Evolutionary conservation across 2,329 filamentous ascomycete genomes (phyloP).

Genomic region (Phaeosphaeriaceae sp.): DNA sequence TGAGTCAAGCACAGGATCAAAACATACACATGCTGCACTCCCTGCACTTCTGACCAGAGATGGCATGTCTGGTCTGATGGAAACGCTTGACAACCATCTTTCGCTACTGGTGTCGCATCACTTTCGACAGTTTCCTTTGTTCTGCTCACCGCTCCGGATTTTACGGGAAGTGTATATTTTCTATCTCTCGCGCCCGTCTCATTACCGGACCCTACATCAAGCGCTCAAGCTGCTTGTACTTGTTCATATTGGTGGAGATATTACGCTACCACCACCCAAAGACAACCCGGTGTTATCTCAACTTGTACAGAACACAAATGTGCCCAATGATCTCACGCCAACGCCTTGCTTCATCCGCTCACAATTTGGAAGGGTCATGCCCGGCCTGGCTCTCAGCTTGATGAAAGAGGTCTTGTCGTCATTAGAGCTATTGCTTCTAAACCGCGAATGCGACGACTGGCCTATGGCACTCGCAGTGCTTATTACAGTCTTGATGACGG

Average conservation of each 20-base stretch:
- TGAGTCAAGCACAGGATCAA: conserved; percentile 12
- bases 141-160: conserved; percentile 39
- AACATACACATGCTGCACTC: conserved; percentile 40
- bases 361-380: conserved; percentile 46
- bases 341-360: conserved; percentile 50
- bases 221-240: conserved; percentile 49
- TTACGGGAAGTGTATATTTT: conserved; percentile 45
- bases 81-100: conserved; percentile 40
- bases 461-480: conserved; percentile 41
- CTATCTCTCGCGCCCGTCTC: conserved; percentile 25
- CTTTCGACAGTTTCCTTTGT: conserved; percentile 45
- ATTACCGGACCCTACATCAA: conserved; percentile 35
- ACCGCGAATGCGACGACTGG: conserved; percentile 40
- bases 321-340: conserved; percentile 19
- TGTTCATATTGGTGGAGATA: conserved; percentile 47
- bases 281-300: conserved; percentile 20
- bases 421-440: conserved; percentile 40
- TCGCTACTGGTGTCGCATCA: conserved; percentile 39
- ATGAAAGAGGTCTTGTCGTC: conserved; percentile 42
- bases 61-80: conserved; percentile 22
- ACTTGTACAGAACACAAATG: conserved; percentile 25
- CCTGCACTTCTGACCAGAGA: conserved; percentile 40
- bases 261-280: conserved; percentile 34
- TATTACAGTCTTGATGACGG: conserved; percentile 44
- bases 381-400: conserved; percentile 35